Percentiles rank a stretch among this genome's conserved stretches.
Conservation (phyloP, 2,329 filamentous ascomycete species). For the Trichoderma afroharzianum region DNA sequence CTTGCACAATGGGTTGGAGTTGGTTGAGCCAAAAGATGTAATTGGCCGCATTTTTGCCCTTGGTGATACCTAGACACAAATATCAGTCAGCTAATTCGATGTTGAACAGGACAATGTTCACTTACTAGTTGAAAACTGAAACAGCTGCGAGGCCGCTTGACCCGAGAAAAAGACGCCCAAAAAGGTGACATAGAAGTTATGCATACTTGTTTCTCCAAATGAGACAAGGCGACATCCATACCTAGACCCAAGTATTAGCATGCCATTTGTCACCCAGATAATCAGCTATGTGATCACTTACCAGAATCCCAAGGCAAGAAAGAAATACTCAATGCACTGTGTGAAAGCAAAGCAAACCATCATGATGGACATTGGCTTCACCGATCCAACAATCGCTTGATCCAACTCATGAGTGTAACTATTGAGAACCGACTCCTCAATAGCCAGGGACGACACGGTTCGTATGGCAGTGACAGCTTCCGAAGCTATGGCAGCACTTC, state of each 20-base stretch:
- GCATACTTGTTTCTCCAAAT: slow-evolving; percentile 48
- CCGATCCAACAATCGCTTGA: slow-evolving; percentile 28
- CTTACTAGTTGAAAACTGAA: slow-evolving; percentile 46
- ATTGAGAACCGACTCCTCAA: slow-evolving; percentile 35
- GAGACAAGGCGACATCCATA: slow-evolving; percentile 38
- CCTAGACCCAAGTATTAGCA: slow-evolving; percentile 14
- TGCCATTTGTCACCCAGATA: background rate
- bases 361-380: slow-evolving; percentile 30
- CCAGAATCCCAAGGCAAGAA: slow-evolving; percentile 42
- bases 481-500: slow-evolving; percentile 41
- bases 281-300: background rate
- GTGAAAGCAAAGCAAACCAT: slow-evolving; percentile 38
- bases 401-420: slow-evolving; percentile 32
- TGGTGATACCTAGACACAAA: slow-evolving; percentile 41
- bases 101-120: background rate
- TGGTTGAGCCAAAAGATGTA: slow-evolving; percentile 48
- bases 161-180: slow-evolving; percentile 47
- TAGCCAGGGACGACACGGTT: slow-evolving; percentile 41
- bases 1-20: slow-evolving; percentile 39
- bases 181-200: slow-evolving; percentile 49
- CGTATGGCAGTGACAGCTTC: slow-evolving; percentile 40
- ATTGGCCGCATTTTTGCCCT: slow-evolving; percentile 46
- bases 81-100: background rate
- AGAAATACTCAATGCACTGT: slow-evolving; percentile 36
- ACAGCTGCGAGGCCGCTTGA: slow-evolving; percentile 39